phyloP scores from a whole-genome alignment of 345 rosid genomes.

The Microcos paniculata region DNA sequence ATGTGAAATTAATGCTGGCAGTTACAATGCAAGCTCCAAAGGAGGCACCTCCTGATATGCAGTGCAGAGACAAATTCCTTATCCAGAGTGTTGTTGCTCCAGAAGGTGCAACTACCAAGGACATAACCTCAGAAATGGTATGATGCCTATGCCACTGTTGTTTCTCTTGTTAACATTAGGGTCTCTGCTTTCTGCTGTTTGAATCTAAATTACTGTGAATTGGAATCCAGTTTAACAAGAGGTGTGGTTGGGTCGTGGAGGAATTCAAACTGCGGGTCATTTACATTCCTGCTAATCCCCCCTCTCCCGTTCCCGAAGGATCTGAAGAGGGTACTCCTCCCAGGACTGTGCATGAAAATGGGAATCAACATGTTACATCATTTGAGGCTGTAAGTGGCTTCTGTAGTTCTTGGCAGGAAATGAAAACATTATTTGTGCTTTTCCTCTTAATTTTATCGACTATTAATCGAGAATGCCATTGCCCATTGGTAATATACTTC shows the following conservation, averaged over 20 bases:
- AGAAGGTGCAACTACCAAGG: conserved; percentile 56
- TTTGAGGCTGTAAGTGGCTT: conserved; percentile 49
- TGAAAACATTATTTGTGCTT: neutral
- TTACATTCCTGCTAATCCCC: conserved; percentile 82
- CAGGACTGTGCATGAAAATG: conserved; percentile 51
- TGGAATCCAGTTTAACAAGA: conserved; percentile 64
- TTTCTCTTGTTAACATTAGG: neutral
- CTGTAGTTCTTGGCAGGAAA: conserved; percentile 1
- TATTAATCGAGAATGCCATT: neutral
- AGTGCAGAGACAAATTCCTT: conserved; percentile 89
- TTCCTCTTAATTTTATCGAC: neutral
- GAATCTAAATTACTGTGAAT: neutral
- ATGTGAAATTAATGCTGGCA: conserved; percentile 28
- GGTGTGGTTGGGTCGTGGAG: conserved; percentile 51
- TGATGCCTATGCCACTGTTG: neutral
- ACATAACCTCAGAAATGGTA: conserved; percentile 67
- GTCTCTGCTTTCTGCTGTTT: neutral
- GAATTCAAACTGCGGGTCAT: conserved; percentile 77
- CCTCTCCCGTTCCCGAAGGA: conserved; percentile 89
- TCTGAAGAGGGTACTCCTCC: conserved; percentile 89
- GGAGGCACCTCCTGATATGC: conserved; percentile 82
- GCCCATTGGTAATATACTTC: neutral
- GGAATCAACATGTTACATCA: conserved; percentile 33
- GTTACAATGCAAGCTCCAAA: conserved; percentile 94
- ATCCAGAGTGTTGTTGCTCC: conserved; percentile 67